A percentile compares a stretch with the other conserved stretches of the same genome.
These are phyloP conservation scores for Gentiana straminea DNA, from an alignment of 257 asterid genomes.

Conservation along the genomic window DNA sequence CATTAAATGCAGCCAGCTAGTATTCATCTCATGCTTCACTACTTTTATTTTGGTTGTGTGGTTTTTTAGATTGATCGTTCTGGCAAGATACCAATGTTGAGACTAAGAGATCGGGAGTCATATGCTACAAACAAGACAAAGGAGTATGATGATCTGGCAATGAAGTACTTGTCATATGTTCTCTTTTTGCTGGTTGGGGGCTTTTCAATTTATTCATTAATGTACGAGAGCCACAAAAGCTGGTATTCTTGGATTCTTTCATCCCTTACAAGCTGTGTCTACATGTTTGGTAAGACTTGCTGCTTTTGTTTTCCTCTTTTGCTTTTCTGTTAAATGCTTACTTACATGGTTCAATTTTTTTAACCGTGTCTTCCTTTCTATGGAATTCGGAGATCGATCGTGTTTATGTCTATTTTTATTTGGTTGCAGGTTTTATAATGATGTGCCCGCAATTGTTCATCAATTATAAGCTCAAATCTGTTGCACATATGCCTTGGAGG, in stretches of 20 bases:
- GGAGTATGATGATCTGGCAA: conserved; percentile 95
- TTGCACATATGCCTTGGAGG: conserved; percentile 99
- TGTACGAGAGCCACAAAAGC: conserved; percentile 92
- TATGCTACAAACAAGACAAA: conserved; percentile 91
- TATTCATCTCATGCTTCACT: too few relatives aligned
- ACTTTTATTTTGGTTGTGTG: conserved; percentile 1
- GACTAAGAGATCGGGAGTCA: conserved; percentile 94
- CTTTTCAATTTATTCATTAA: conserved; percentile 76
- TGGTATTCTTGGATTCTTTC: conserved; percentile 99
- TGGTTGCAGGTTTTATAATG: conserved; percentile 79
- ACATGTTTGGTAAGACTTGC: conserved; percentile 82
- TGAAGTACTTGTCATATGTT: conserved; percentile 93
- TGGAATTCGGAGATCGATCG: neutral
- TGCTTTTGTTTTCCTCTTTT: conserved; percentile 6
- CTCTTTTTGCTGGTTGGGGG: conserved; percentile 70
- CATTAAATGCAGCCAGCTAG: too few relatives aligned
- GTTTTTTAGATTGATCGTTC: conserved; percentile 71
- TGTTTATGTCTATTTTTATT: conserved; percentile 4
- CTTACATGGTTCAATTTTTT: neutral
- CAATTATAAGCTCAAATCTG: conserved; percentile 88
- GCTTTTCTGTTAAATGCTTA: conserved; percentile 4
- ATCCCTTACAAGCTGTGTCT: conserved; percentile 94
- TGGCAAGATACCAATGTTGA: conserved; percentile 82
- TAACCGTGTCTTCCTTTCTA: neutral
- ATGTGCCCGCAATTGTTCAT: conserved; percentile 98